Percentiles rank a stretch among this genome's conserved stretches.
phyloP scores from a whole-genome alignment of 352 stramenopile genomes.

The Pythium phragmitis region DNA sequence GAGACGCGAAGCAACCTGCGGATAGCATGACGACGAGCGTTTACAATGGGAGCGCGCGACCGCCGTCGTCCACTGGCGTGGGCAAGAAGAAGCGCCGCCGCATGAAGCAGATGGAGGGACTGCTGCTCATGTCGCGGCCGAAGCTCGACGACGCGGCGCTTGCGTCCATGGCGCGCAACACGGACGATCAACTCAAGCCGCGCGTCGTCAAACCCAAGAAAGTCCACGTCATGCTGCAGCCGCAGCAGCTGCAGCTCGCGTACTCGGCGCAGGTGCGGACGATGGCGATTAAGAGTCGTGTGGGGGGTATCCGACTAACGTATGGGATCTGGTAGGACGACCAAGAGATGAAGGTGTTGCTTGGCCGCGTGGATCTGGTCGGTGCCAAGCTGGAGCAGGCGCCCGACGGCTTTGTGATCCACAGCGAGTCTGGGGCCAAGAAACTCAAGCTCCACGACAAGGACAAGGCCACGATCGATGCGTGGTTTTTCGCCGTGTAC shows the following conservation, averaged over 20 bases:
- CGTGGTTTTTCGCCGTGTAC: slow-evolving; percentile 81
- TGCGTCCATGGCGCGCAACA: not conserved
- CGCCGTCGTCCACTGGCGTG: slow-evolving; percentile 4
- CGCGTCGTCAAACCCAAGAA: slow-evolving; percentile 39
- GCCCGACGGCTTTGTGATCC: slow-evolving; percentile 70
- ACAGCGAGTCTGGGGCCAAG: slow-evolving; percentile 50
- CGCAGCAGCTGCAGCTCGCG: slow-evolving; percentile 59
- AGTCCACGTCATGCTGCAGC: slow-evolving; percentile 64
- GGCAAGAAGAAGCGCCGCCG: slow-evolving; percentile 52
- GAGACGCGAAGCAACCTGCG: no score
- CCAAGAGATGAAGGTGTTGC: slow-evolving; percentile 63
- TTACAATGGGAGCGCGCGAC: slow-evolving; percentile 12
- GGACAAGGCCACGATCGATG: slow-evolving; percentile 73
- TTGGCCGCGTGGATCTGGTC: slow-evolving; percentile 59
- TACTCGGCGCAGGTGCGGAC: slow-evolving; percentile 62
- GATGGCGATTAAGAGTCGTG: not conserved
- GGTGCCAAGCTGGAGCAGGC: slow-evolving; percentile 71
- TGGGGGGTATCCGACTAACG: not conserved
- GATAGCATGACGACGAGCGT: slow-evolving; percentile 34
- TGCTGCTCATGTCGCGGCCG: slow-evolving; percentile 59
- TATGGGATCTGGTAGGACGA: slow-evolving; percentile 37
- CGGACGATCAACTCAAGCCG: slow-evolving; percentile 22
- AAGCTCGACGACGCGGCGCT: slow-evolving; percentile 22
- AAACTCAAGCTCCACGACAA: slow-evolving; percentile 76
- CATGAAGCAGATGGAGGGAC: slow-evolving; percentile 83